Evolutionary conservation across 1,284 basidiomycete species (phyloP).

Genomic region (Kalmanozyma brasiliensis): DNA sequence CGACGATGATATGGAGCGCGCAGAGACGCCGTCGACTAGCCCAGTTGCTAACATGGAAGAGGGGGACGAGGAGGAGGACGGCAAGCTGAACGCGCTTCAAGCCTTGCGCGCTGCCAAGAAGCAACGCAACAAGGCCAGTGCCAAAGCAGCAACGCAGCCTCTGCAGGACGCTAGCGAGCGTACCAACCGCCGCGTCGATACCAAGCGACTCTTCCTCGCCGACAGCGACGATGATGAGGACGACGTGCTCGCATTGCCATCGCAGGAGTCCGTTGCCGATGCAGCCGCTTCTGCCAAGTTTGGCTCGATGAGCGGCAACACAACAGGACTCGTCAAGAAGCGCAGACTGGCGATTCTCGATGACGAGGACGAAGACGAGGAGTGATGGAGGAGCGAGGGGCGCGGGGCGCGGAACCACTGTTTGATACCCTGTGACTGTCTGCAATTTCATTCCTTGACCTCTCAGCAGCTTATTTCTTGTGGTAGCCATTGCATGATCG

Average conservation of each 20-base stretch:
- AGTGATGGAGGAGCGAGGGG: slow-evolving; percentile 1
- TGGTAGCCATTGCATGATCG: too few relatives aligned
- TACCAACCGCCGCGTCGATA: slow-evolving; percentile 25
- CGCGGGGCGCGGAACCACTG: too few relatives aligned
- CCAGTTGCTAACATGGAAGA: slow-evolving; percentile 26
- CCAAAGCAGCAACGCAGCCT: slow-evolving; percentile 8
- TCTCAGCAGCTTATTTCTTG: too few relatives aligned
- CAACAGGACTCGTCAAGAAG: slow-evolving; percentile 13
- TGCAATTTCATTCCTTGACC: too few relatives aligned
- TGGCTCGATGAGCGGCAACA: not conserved
- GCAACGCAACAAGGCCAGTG: slow-evolving; percentile 8
- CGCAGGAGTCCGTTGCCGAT: slow-evolving; percentile 15
- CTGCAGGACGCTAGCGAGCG: slow-evolving; percentile 31
- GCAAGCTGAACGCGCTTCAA: slow-evolving; percentile 23
- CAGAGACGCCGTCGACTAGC: slow-evolving; percentile 35
- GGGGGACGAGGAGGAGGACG: slow-evolving; percentile 10
- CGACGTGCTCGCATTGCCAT: slow-evolving; percentile 14
- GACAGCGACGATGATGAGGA: slow-evolving; percentile 41
- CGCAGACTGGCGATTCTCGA: slow-evolving; percentile 34
- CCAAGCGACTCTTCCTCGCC: slow-evolving; percentile 36
- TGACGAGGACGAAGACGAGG: slow-evolving; percentile 24
- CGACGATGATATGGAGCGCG: slow-evolving; percentile 15
- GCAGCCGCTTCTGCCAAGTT: slow-evolving; percentile 1
- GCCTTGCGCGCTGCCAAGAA: slow-evolving; percentile 33
- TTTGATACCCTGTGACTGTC: too few relatives aligned